phyloP scores from a whole-genome alignment of 768 basidiomycete species.

The Rhodotorula paludigena region DNA sequence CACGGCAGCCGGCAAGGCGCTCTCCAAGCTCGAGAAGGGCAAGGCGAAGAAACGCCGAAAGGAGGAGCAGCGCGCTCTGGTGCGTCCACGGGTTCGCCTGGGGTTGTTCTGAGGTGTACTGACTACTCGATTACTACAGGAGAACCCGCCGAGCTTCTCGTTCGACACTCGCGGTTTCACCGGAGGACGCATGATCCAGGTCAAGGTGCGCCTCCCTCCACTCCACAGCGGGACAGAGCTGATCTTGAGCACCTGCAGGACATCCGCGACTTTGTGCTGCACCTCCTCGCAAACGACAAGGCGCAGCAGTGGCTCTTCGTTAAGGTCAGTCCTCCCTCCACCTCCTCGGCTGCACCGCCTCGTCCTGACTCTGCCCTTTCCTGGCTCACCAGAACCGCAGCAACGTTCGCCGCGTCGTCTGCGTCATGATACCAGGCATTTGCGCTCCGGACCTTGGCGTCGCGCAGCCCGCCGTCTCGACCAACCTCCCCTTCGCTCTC shows the following conservation, averaged over 20 bases:
- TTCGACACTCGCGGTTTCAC: constrained; percentile 75
- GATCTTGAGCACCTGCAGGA: constrained; percentile 55
- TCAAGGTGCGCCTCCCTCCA: constrained; percentile 59
- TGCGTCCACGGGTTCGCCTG: constrained; percentile 51
- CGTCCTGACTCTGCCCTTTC: constrained; percentile 1
- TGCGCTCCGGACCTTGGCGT: constrained; percentile 64
- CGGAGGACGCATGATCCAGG: constrained; percentile 67
- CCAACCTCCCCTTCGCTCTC: constrained; percentile 58
- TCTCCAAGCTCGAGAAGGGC: constrained; percentile 35
- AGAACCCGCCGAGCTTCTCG: constrained; percentile 67
- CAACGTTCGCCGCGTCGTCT: constrained; percentile 70
- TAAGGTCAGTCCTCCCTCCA: constrained; percentile 55
- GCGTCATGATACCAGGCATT: constrained; percentile 79
- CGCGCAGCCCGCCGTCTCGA: constrained; percentile 56
- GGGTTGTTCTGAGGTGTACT: constrained; percentile 8
- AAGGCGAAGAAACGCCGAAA: constrained; percentile 74
- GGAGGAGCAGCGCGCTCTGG: constrained; percentile 63
- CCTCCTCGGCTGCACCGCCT: not conserved
- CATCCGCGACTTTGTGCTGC: constrained; percentile 75
- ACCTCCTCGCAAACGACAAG: constrained; percentile 74
- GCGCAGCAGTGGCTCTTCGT: constrained; percentile 80
- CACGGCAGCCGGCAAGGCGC: not conserved
- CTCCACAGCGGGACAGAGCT: not conserved
- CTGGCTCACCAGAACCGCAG: constrained; percentile 58
- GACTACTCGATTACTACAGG: not conserved